phyloP scores from a whole-genome alignment of 805 yeast species.

The Wickerhamiella occidentalis region DNA sequence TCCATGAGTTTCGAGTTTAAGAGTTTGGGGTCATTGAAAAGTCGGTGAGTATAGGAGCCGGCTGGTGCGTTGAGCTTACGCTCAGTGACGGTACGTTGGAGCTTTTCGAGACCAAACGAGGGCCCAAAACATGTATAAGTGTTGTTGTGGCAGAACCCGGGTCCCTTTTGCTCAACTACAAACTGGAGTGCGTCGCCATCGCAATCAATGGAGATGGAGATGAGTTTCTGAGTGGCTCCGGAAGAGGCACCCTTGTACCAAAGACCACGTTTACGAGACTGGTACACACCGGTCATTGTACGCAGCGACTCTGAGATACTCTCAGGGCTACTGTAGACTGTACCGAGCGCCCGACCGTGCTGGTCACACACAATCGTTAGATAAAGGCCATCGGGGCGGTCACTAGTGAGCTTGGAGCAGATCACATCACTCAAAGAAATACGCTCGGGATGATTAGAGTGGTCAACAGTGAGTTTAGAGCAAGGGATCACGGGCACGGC shows the following conservation, averaged over 20 bases:
- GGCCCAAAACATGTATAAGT: conserved; percentile 72
- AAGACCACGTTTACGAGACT: conserved; percentile 74
- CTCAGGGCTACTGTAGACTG: conserved; percentile 78
- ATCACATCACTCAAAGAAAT: conserved; percentile 36
- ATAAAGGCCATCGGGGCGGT: conserved; percentile 74
- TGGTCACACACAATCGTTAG: conserved; percentile 70
- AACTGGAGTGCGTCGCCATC: conserved; percentile 86
- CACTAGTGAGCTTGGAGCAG: conserved; percentile 50
- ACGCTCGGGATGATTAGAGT: conserved; percentile 15
- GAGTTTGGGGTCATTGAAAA: conserved; percentile 65
- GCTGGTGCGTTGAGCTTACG: conserved; percentile 64
- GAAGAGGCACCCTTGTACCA: conserved; percentile 96
- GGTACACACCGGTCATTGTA: conserved; percentile 81
- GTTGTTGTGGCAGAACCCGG: conserved; percentile 86
- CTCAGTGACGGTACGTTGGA: conserved; percentile 53
- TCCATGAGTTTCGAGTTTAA: conserved; percentile 78
- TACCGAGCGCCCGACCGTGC: conserved; percentile 65
- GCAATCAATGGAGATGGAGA: conserved; percentile 66
- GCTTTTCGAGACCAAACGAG: conserved; percentile 49
- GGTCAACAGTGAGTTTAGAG: conserved; percentile 15
- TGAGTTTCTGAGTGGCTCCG: conserved; percentile 82
- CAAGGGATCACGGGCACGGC: conserved; percentile 19
- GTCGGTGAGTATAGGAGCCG: conserved; percentile 88
- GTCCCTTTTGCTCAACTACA: conserved; percentile 71
- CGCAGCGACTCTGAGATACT: conserved; percentile 73